phyloP scores from a whole-genome alignment of 192 early-diverging fungal species.

The Backusella circina region DNA sequence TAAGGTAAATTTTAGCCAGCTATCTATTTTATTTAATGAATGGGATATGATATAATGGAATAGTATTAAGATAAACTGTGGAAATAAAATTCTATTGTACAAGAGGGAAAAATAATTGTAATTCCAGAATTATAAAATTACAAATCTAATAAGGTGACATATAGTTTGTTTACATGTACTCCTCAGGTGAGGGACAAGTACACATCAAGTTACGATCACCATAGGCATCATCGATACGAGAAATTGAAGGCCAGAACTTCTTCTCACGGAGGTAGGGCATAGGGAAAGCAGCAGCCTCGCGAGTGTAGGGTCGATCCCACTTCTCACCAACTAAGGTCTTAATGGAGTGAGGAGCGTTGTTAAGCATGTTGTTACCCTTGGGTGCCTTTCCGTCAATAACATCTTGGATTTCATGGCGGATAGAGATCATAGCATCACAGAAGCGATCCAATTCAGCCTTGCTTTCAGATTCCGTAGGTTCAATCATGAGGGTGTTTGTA shows the following conservation, averaged over 20 bases:
- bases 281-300: slow-evolving; percentile 91
- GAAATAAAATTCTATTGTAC: not conserved
- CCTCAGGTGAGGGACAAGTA: slow-evolving; percentile 92
- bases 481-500: slow-evolving; percentile 98
- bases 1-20: not conserved
- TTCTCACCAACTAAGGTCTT: slow-evolving; percentile 69
- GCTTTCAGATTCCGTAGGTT: slow-evolving; percentile 97
- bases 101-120: not conserved
- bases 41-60: not conserved
- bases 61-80: slow-evolving; percentile 4
- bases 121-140: not conserved
- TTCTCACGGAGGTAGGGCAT: slow-evolving; percentile 72
- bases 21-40: not conserved
- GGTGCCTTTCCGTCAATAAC: slow-evolving; percentile 85
- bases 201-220: slow-evolving; percentile 95
- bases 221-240: slow-evolving; percentile 90
- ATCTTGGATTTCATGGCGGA: slow-evolving; percentile 88
- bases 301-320: slow-evolving; percentile 86
- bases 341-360: slow-evolving; percentile 87
- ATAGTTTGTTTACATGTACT: slow-evolving; percentile 42
- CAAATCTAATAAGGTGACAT: not conserved
- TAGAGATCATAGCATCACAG: slow-evolving; percentile 97
- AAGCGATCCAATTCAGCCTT: slow-evolving; percentile 94
- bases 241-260: slow-evolving; percentile 98
- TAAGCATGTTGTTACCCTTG: slow-evolving; percentile 83